A percentile compares a stretch with the other conserved stretches of the same genome.
Conservation (phyloP, 1,139 yeast species). For the Kodamaea plutei region DNA sequence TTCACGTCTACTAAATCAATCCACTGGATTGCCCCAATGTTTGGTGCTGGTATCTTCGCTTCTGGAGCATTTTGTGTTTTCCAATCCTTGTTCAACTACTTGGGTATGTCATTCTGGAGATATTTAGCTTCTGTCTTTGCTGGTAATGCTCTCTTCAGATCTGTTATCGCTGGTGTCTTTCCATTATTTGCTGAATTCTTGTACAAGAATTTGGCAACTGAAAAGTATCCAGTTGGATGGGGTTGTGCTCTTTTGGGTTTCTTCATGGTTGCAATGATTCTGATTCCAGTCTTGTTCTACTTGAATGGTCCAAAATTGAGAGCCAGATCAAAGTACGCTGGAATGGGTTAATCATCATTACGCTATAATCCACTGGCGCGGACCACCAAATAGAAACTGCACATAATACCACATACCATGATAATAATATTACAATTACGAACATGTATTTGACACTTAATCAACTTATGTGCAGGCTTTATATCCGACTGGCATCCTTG, state of each 20-base stretch:
- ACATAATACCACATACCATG: not conserved
- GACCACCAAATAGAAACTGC: no score
- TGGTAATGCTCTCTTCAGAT: slow-evolving; percentile 50
- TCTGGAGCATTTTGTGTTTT: slow-evolving; percentile 36
- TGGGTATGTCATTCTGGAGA: slow-evolving; percentile 32
- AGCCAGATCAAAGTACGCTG: slow-evolving; percentile 42
- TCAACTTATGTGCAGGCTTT: no score
- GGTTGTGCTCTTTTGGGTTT: slow-evolving; percentile 50
- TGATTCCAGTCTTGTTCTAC: slow-evolving; percentile 46
- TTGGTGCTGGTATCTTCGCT: slow-evolving; percentile 39
- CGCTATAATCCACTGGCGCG: no score
- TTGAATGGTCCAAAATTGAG: slow-evolving; percentile 47
- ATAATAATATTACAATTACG: not conserved
- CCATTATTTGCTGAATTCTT: slow-evolving; percentile 56
- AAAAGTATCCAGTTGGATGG: slow-evolving; percentile 53
- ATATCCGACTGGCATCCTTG: no score
- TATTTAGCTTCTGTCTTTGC: slow-evolving; percentile 59
- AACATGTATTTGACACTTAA: no score
- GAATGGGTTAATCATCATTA: slow-evolving; percentile 7
- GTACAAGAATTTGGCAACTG: slow-evolving; percentile 41
- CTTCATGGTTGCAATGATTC: slow-evolving; percentile 37
- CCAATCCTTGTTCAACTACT: slow-evolving; percentile 35
- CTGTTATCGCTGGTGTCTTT: slow-evolving; percentile 55
- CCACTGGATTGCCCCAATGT: slow-evolving; percentile 43
- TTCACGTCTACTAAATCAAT: slow-evolving; percentile 42